These are phyloP conservation scores for Podaxis rugospora DNA, from an alignment of 768 basidiomycete genomes.

Conservation along the genomic window DNA sequence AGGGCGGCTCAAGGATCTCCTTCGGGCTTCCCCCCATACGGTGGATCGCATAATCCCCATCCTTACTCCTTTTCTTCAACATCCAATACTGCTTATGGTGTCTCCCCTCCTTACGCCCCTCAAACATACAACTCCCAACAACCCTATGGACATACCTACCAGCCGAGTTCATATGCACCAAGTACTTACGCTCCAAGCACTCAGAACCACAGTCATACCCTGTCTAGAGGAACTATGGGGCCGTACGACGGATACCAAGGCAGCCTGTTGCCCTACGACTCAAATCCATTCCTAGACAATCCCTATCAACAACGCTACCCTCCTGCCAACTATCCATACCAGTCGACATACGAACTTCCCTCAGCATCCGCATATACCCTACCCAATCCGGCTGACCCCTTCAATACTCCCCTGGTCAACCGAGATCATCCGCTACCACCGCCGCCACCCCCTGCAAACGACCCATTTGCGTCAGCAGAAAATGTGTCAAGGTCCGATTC, in stretches of 20 bases:
- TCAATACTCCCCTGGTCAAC: slow-evolving; percentile 8
- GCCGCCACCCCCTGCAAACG: not conserved
- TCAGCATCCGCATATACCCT: slow-evolving; percentile 17
- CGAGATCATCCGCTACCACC: slow-evolving; percentile 4
- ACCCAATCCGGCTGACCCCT: slow-evolving; percentile 15
- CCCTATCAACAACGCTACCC: slow-evolving; percentile 7
- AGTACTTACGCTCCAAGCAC: slow-evolving; percentile 26
- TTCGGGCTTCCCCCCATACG: slow-evolving; percentile 8
- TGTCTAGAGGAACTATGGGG: not conserved
- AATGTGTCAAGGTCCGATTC: slow-evolving; percentile 17
- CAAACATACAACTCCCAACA: not conserved
- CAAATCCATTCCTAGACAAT: slow-evolving; percentile 26
- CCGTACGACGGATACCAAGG: not conserved
- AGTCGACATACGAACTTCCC: slow-evolving; percentile 15
- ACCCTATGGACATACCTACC: slow-evolving; percentile 2
- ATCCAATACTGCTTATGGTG: not conserved
- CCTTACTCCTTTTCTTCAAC: slow-evolving; percentile 7
- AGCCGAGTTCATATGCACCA: not conserved
- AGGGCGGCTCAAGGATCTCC: slow-evolving; percentile 11
- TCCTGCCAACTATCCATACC: slow-evolving; percentile 10
- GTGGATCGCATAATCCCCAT: not conserved
- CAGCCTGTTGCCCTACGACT: slow-evolving; percentile 14
- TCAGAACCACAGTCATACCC: slow-evolving; percentile 3
- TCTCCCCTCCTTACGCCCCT: not conserved
- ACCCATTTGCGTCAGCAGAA: slow-evolving; percentile 16